A percentile compares a stretch with the other conserved stretches of the same genome.
phyloP scores from a whole-genome alignment of 2,329 filamentous ascomycete species.

The Paecilomyces fulvus region DNA sequence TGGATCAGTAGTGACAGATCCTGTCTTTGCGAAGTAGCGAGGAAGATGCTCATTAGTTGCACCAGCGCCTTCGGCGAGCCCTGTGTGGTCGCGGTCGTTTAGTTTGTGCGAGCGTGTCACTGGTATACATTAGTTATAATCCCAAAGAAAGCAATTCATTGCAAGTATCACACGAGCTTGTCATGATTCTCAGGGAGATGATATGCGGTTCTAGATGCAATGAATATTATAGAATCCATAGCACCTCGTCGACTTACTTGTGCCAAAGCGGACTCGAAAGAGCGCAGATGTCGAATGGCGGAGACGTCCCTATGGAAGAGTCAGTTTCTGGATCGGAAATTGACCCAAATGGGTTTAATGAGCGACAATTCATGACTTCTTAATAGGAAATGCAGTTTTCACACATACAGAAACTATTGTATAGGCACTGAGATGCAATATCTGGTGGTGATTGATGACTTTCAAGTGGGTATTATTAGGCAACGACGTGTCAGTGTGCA shows the following conservation, averaged over 20 bases:
- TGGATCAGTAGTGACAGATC: slow-evolving; percentile 71
- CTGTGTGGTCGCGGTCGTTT: slow-evolving; percentile 86
- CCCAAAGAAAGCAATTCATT: not conserved
- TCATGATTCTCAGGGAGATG: not conserved
- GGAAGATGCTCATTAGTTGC: slow-evolving; percentile 66
- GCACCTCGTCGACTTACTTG: not conserved
- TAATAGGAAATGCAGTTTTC: no score
- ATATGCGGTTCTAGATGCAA: no score
- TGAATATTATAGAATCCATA: not conserved
- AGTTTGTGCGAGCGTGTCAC: slow-evolving; percentile 98
- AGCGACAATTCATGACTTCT: no score
- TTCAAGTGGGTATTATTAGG: no score
- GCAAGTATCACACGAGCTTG: not conserved
- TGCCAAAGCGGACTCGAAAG: not conserved
- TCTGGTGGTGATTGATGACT: no score
- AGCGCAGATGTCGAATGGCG: no score
- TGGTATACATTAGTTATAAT: slow-evolving; percentile 26
- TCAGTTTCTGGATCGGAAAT: no score
- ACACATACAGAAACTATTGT: no score
- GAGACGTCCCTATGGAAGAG: no score
- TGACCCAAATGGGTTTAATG: no score
- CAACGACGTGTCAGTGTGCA: not conserved
- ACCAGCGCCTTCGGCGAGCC: slow-evolving; percentile 64
- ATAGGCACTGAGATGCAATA: no score
- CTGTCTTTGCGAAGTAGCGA: slow-evolving; percentile 86